These are phyloP conservation scores for Hibiscus syriacus DNA, from an alignment of 345 rosid genomes.

Conservation along the genomic window DNA sequence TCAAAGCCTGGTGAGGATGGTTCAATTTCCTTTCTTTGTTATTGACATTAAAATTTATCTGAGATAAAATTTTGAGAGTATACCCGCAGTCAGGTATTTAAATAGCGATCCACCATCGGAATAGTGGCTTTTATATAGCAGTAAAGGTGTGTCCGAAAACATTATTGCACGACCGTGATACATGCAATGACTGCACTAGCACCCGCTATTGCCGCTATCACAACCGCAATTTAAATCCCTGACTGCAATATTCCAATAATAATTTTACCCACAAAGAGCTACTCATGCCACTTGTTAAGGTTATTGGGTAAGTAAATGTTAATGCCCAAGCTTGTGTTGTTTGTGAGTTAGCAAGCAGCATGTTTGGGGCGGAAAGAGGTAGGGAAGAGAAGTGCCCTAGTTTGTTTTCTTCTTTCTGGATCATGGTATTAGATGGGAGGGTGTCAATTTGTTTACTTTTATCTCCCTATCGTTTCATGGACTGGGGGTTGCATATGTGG, in stretches of 20 bases:
- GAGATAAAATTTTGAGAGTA: neutral
- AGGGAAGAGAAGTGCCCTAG: neutral
- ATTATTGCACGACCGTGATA: too few species aligned
- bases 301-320: neutral
- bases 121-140: too few species aligned
- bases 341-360: neutral
- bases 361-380: neutral
- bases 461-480: neutral
- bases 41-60: neutral
- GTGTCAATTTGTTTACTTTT: neutral
- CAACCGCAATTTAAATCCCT: too few species aligned
- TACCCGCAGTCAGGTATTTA: too few species aligned
- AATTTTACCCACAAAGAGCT: neutral
- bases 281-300: neutral
- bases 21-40: neutral
- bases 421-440: neutral
- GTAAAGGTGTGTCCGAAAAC: too few species aligned
- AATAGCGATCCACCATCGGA: too few species aligned
- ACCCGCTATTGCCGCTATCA: too few species aligned
- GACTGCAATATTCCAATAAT: neutral
- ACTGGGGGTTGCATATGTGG: neutral
- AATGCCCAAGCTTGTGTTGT: neutral
- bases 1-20: slow-evolving; percentile 48
- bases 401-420: neutral
- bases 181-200: too few species aligned